Percentiles rank a stretch among this genome's conserved stretches.
Evolutionary conservation across 768 basidiomycete genomes (phyloP).

Genomic region (Auriculariales sp.): DNA sequence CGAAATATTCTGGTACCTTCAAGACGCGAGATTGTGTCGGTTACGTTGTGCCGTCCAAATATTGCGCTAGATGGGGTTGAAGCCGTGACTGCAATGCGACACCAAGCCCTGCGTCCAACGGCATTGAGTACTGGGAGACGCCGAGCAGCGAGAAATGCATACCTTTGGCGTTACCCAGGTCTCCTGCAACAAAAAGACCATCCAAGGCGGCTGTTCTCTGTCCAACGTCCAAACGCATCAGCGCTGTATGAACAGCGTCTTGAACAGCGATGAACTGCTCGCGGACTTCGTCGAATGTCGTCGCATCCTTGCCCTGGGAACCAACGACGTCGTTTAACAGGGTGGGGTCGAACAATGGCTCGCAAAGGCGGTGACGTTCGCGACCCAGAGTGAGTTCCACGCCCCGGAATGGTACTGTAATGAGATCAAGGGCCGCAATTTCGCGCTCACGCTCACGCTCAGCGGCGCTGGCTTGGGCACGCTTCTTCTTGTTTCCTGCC

Average conservation of each 20-base stretch:
- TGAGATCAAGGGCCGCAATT: slow-evolving; percentile 73
- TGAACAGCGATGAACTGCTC: slow-evolving; percentile 34
- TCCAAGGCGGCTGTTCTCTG: slow-evolving; percentile 62
- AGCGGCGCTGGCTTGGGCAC: slow-evolving; percentile 56
- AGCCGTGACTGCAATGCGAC: slow-evolving; percentile 60
- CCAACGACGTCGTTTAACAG: slow-evolving; percentile 28
- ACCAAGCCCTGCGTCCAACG: slow-evolving; percentile 35
- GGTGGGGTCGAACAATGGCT: slow-evolving; percentile 70
- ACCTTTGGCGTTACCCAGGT: slow-evolving; percentile 62
- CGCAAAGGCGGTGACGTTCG: slow-evolving; percentile 82
- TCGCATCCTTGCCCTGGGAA: slow-evolving; percentile 13
- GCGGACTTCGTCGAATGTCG: slow-evolving; percentile 11
- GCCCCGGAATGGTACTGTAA: slow-evolving; percentile 58
- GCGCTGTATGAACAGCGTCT: slow-evolving; percentile 49
- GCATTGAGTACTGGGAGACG: neutral
- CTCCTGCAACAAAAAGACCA: slow-evolving; percentile 70
- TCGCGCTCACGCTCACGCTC: slow-evolving; percentile 71
- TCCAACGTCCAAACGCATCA: slow-evolving; percentile 46
- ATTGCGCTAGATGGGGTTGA: slow-evolving; percentile 42
- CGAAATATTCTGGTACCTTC: slow-evolving; percentile 77
- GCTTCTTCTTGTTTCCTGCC: slow-evolving; percentile 67
- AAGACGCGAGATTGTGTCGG: slow-evolving; percentile 48
- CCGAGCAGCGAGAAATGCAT: slow-evolving; percentile 6
- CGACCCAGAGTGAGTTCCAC: slow-evolving; percentile 65
- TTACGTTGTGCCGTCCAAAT: slow-evolving; percentile 59